Evolutionary conservation across 2,329 filamentous ascomycete species (phyloP), one percentile per base, ranked within the genome.

Genomic region (Ophiostoma quercus): DNA sequence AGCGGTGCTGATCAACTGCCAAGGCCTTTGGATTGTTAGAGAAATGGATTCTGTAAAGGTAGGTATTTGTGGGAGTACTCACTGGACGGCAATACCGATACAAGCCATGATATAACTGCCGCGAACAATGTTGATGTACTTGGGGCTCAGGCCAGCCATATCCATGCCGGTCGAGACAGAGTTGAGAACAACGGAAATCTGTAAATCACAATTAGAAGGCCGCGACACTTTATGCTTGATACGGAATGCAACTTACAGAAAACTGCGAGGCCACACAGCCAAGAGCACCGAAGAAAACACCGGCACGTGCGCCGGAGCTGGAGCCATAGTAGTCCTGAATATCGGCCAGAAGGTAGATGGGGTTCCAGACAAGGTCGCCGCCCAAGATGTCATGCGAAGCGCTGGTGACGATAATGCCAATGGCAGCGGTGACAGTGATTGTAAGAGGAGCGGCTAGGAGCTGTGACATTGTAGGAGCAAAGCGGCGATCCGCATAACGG

Each of bases 81-180:
- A 57, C 68, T 71, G 68, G 1, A 66, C 68, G 19, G 71, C 71
- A 51, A 71, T 71, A 47, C 70, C 70, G 41, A 72, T 70, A 14
- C 57, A 54, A 22, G 72, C 67, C 69, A 71, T 71, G 34, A 73
- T 69, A 63, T 73, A 73, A 25, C 71, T 63, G 1, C 85, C 85
- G 0, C 85, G 81, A 4, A 84, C 77, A 70, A 87, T 87, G 74
- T 85, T 86, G 76, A 87, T 81, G 71, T 82, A 86, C 51, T 77
- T 79, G 0, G 84, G 84, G 69, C 81, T 82, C 0, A 86, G 22
- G 22, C 51, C 51, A 76, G 1, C 81, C 71, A 87, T 77, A 73
- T 87, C 85, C 79, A 87, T 85, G 5, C 85, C 85, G 1, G 80
- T 79, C 0, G 81, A 81, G 72, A 84, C 80, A 0, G 80, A 79